Conservation (phyloP, 768 basidiomycete species). For the Trametes cubensis region DNA sequence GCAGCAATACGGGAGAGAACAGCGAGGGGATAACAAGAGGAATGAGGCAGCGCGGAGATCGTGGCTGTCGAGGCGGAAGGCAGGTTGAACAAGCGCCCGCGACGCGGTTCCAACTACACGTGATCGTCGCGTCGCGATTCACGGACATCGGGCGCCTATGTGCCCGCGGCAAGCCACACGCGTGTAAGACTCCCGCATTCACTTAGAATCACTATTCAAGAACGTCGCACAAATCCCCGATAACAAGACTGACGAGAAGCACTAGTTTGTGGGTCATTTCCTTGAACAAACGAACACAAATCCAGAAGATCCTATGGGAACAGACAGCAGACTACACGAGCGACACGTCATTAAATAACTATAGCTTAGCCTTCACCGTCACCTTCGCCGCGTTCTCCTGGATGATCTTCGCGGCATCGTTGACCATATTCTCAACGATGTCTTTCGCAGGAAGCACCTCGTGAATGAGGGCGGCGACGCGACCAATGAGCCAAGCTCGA, state of each 20-base stretch:
- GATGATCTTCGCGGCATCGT: slow-evolving; percentile 54
- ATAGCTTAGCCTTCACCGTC: slow-evolving; percentile 54
- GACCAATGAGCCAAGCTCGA: slow-evolving; percentile 82
- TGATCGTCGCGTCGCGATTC: slow-evolving; percentile 16
- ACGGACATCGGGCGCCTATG: neutral
- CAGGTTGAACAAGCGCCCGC: slow-evolving; percentile 5
- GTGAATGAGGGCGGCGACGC: slow-evolving; percentile 71
- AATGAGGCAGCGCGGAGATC: neutral
- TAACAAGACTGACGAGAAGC: no score
- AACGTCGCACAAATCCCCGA: no score
- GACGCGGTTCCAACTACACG: slow-evolving; percentile 19
- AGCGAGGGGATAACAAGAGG: neutral
- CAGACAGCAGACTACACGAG: slow-evolving; percentile 1
- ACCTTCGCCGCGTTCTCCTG: slow-evolving; percentile 44
- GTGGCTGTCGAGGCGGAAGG: slow-evolving; percentile 1
- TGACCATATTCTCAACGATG: slow-evolving; percentile 82
- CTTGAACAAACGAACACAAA: neutral
- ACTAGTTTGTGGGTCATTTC: no score
- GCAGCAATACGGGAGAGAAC: neutral
- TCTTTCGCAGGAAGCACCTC: slow-evolving; percentile 81
- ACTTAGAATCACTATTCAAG: no score
- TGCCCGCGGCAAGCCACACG: no score
- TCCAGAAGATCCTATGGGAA: neutral
- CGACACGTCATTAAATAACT: slow-evolving; percentile 10
- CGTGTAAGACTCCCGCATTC: no score